Evolutionary conservation across 2,329 filamentous ascomycete genomes (phyloP), one percentile per base, ranked within the genome.

Genomic region (Zasmidium cellare): DNA sequence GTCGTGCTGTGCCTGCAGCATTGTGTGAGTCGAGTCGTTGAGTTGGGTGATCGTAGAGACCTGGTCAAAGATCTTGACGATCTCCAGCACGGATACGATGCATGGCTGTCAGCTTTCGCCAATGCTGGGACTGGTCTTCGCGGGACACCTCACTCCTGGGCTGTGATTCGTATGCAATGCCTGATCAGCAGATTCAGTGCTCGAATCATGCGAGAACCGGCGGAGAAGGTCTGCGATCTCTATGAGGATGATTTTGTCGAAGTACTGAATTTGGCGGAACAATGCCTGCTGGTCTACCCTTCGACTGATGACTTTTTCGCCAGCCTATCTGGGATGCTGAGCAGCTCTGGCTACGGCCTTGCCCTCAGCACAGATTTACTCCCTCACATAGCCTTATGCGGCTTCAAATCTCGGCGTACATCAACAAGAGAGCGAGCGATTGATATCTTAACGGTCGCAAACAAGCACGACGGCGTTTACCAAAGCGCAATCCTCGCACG

Each of bases 331-430:
- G 49, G 38, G 5, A 22, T 31, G 24, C 19, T 57, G 44, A 57
- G 49, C 19, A 44, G 41, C 20, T 28, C 46, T 16, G 55, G 55
- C 6, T 51, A 52, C 22, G 55, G 47, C n/a, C 28, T 57, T 9
- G 55, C 55, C 9, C 23, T 57, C 18, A 51, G 55, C 7, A 57
- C 55, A 5, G 55, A 57, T 19, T 24, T 57, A 22, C 46, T 57
- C 2, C 22, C 49, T 5, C 44, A 48, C 16, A 49, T 57, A 3
- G 31, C 44, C 12, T 28, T 53, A 25, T 49, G 47, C 22, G 55
- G 49, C 6, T 46, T 48, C 31, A 57, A 57, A 25, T 57, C 55
- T 18, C 28, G 55, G 22, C 16, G 24, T 5, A 16, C 49, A 11
- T 7, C 23, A 2, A 57, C 55, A 2, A 47, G 55, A 47, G 38